A percentile compares a stretch with the other conserved stretches of the same genome.
These are phyloP conservation scores for Russula brevipes DNA, from an alignment of 768 basidiomycete species.

Conservation along the genomic window DNA sequence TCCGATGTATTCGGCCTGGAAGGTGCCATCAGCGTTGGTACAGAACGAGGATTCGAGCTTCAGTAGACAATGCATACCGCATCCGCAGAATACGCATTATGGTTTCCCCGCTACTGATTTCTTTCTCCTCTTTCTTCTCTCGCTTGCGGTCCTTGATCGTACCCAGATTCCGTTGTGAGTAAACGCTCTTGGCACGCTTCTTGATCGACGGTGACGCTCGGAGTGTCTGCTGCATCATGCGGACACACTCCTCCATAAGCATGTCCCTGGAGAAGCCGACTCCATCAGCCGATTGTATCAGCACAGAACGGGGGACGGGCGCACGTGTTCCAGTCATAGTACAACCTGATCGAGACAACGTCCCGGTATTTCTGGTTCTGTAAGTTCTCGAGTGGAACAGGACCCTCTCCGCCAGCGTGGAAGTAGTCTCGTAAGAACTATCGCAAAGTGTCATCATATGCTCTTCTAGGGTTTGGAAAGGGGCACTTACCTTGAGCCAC, in stretches of 20 bases:
- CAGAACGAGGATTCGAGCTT: not conserved
- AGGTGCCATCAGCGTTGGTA: not conserved
- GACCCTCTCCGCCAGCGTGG: constrained; percentile 89
- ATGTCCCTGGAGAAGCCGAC: constrained; percentile 51
- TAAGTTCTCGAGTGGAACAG: constrained; percentile 75
- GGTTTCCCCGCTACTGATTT: constrained; percentile 72
- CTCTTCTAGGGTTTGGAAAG: not conserved
- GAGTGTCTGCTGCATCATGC: constrained; percentile 87
- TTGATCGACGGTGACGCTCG: constrained; percentile 69
- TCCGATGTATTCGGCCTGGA: constrained; percentile 72
- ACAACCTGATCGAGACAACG: constrained; percentile 80
- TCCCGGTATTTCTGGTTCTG: constrained; percentile 96
- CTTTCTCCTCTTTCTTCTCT: constrained; percentile 81
- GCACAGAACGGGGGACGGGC: constrained; percentile 29
- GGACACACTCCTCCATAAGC: constrained; percentile 91
- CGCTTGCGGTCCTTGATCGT: constrained; percentile 93
- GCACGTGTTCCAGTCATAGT: constrained; percentile 94
- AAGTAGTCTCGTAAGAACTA: constrained; percentile 95
- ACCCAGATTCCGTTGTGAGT: constrained; percentile 87
- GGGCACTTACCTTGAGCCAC: constrained; percentile 78
- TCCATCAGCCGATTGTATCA: constrained; percentile 17
- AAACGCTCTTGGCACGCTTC: constrained; percentile 90
- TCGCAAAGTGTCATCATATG: constrained; percentile 12
- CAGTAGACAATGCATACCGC: constrained; percentile 52
- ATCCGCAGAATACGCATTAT: constrained; percentile 94